Base-by-base conservation (phyloP, 441 rosid species). In the Corymbia citriodora region DNA sequence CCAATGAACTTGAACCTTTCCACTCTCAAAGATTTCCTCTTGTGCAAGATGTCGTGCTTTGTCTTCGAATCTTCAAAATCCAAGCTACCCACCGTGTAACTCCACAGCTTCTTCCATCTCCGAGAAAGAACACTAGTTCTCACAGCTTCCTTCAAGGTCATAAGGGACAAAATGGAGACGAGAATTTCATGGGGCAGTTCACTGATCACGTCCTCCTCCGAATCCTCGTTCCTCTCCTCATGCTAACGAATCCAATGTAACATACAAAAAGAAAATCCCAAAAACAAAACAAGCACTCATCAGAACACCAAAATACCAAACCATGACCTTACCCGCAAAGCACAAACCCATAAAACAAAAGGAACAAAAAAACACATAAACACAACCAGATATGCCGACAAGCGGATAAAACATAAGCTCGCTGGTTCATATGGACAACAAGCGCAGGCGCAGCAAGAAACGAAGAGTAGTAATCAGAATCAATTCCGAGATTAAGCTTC, bases 151-250 rank as follows among this genome's bases (percentile, higher is more conserved):
- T 57, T 91, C 40, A 91, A 86, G 87, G 92, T 86, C 92, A 91
- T 18, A 11, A 87, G 63, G 55, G 92, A 91, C 59, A 89, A 55
- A 79, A 91, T 63, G 33, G 90, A 91, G 52, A 91, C 90, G 87
- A 91, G 89, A 87, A 91, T 89, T 74, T 91, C 92, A 91, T 87
- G 90, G 61, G 92, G 92, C 90, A 91, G 83, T 57, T 91, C 63
- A 36, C 89, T 52, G 36, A 91, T 87, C 72, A 49, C 33, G 61
- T 91, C 85, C 68, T 89, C 90, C 68, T 12, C 6, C 85, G 10
- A 14, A 23, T 23, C 52, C n/a, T 11, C 1, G n/a, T 6, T 79
- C 85, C 85, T 79, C 85, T 40, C 85, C 85, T 45, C 85, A 23
- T 7, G 52, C 85, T 79, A 79, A 79, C 25, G 18, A 45, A 23